Conservation (phyloP, 352 stramenopile species). For the Phytopythium cucurbitacearum region DNA sequence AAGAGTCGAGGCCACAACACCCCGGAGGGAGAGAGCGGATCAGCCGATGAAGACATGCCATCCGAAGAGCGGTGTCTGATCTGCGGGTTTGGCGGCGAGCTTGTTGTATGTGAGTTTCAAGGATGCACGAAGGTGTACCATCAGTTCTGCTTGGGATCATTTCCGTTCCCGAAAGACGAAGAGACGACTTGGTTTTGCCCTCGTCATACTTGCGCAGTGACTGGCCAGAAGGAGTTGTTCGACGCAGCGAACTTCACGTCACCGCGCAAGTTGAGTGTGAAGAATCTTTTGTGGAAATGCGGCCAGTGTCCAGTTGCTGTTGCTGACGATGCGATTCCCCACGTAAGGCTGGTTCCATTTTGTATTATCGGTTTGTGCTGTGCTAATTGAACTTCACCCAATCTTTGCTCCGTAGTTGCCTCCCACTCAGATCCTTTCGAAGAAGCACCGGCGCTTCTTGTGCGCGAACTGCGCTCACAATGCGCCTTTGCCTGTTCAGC, state of each 20-base stretch:
- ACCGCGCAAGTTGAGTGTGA: slow-evolving; percentile 41
- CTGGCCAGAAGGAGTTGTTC: slow-evolving; percentile 44
- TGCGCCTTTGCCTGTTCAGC: slow-evolving; percentile 57
- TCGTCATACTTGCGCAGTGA: slow-evolving; percentile 70
- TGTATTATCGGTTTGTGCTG: neutral
- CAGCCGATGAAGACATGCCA: slow-evolving; percentile 33
- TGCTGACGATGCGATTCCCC: slow-evolving; percentile 17
- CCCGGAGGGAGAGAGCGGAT: slow-evolving; percentile 24
- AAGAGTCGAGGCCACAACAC: slow-evolving; percentile 24
- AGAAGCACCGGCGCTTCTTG: slow-evolving; percentile 61
- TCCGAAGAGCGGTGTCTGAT: slow-evolving; percentile 81
- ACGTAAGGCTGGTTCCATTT: neutral
- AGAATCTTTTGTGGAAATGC: slow-evolving; percentile 82
- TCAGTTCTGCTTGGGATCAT: slow-evolving; percentile 79
- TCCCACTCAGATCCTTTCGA: slow-evolving; percentile 56
- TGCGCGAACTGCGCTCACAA: slow-evolving; percentile 64
- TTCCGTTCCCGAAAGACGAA: slow-evolving; percentile 77
- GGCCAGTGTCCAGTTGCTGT: slow-evolving; percentile 67
- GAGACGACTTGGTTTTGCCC: slow-evolving; percentile 80
- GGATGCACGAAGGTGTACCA: slow-evolving; percentile 86
- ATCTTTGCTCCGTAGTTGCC: slow-evolving; percentile 35
- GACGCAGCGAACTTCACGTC: slow-evolving; percentile 45
- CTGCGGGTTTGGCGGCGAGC: slow-evolving; percentile 74
- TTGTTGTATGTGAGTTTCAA: slow-evolving; percentile 82
- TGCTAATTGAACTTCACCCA: slow-evolving; percentile 1